Percentiles rank a stretch among this genome's conserved stretches.
Evolutionary conservation across 163 green algal species (phyloP).

Genomic region (Picocystis sp.): DNA sequence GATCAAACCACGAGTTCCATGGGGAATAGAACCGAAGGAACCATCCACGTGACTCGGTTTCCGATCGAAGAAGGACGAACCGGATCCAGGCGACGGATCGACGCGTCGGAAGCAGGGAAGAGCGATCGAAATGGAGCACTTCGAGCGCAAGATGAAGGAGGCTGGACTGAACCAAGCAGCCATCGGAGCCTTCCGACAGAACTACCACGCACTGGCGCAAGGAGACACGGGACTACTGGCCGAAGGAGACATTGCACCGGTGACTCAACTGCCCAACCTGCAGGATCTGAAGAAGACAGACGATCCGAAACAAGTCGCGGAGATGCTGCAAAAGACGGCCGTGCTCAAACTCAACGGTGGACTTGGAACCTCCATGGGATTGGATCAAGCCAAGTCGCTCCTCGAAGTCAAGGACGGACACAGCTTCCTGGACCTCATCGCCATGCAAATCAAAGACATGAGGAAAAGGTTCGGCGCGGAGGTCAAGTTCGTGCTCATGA

Average conservation of each 20-base stretch:
- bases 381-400: slow-evolving; percentile 82
- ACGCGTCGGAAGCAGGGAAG: not conserved
- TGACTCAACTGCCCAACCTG: slow-evolving; percentile 41
- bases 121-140: slow-evolving; percentile 5
- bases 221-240: slow-evolving; percentile 69
- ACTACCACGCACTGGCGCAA: slow-evolving; percentile 67
- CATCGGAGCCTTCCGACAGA: slow-evolving; percentile 66
- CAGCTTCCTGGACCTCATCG: slow-evolving; percentile 92
- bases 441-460: slow-evolving; percentile 74
- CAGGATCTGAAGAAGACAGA: slow-evolving; percentile 18
- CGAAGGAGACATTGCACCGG: slow-evolving; percentile 50
- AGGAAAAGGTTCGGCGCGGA: slow-evolving; percentile 43
- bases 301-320: slow-evolving; percentile 4
- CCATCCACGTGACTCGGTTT: too few relatives aligned
- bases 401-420: slow-evolving; percentile 53
- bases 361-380: slow-evolving; percentile 80
- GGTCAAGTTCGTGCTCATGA: slow-evolving; percentile 86
- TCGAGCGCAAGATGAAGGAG: slow-evolving; percentile 60
- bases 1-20: too few relatives aligned
- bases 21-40: too few relatives aligned
- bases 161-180: slow-evolving; percentile 44
- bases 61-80: too few relatives aligned
- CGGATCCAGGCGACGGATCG: too few relatives aligned
- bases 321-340: slow-evolving; percentile 56
- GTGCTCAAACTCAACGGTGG: slow-evolving; percentile 93